Base-by-base conservation (phyloP, 75 land plant genomes). In the Selaginella moellendorffii region DNA sequence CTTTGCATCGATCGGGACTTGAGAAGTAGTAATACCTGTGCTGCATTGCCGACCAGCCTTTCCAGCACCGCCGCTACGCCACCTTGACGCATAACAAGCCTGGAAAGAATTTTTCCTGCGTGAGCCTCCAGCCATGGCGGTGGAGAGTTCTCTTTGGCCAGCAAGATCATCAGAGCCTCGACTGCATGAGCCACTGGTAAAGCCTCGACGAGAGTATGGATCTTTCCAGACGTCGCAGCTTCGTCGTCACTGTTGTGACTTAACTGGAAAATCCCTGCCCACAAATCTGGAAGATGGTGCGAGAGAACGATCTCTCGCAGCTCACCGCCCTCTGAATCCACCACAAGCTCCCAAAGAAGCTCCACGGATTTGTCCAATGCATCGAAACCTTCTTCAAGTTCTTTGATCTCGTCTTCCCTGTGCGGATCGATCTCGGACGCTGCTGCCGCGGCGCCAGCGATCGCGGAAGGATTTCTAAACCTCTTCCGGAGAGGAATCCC, bases 71-170 rank as follows among this genome's bases (percentile, higher is more conserved):
- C 63, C 0, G 67, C 66, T 25, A 78, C 71, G 26, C 80, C 80
- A 0, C 78, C 80, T 23, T 65, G 31, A 26, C 65, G 30, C 66
- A 70, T 70, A 31, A 78, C 42, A 18, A 78, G 73, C 51, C 28
- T 70, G 46, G 80, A 78, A 14, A 78, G 72, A 51, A 70, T 22
- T 62, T 69, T 76, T 23, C 80, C 73, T 28, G 63, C 74, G 27
- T 75, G 63, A 0, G 23, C 27, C 54, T 66, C 75, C 27, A 78
- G 63, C 78, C 80, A 78, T 51, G 66, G 27, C 2, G 80, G 80
- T 53, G 80, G 80, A 18, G 75, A 18, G 31, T 31, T 14, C 27
- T 53, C 18, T 52, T 72, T 36, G 14, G 64, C 72, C 26, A 78
- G 53, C 27, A 78, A 54, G 1, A 52, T 63, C 53, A 78, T 61